Evolutionary conservation across 257 asterid species (phyloP).

Genomic region (Leptodermis oblonga): DNA sequence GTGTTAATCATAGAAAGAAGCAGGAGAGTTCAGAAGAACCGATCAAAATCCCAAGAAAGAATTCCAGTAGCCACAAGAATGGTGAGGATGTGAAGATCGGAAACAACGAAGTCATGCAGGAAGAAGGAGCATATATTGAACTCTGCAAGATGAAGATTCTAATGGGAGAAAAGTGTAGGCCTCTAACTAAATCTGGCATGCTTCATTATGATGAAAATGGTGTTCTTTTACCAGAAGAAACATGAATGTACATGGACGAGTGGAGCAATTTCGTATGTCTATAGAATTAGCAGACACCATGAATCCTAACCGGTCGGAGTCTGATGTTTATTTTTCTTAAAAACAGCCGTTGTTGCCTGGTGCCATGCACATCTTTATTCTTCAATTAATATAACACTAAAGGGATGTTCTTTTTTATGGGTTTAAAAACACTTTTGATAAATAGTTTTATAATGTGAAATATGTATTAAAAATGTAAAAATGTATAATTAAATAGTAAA

Average conservation of each 20-base stretch:
- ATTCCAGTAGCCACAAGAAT: conserved; percentile 1
- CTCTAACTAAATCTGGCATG: conserved; percentile 44
- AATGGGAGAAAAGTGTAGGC: conserved; percentile 64
- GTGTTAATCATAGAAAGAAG: conserved; percentile 1
- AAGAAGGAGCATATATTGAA: conserved; percentile 20
- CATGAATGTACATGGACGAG: conserved; percentile 16
- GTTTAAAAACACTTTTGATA: too few relatives aligned
- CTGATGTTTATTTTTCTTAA: background rate
- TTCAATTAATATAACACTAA: background rate
- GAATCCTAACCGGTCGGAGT: background rate
- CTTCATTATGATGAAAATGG: conserved; percentile 59
- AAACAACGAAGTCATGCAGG: background rate
- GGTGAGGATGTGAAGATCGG: background rate
- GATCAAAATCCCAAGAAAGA: conserved; percentile 1
- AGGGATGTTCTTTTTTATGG: too few relatives aligned
- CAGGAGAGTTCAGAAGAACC: background rate
- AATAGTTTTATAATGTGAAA: too few relatives aligned
- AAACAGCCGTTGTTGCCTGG: background rate
- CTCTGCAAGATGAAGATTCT: conserved; percentile 73
- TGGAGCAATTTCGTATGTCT: background rate
- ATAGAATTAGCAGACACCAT: background rate
- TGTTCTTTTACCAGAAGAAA: conserved; percentile 46
- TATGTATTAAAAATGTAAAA: too few relatives aligned
- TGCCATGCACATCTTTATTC: background rate
- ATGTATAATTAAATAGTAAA: too few relatives aligned